Conservation (phyloP, 495 filamentous ascomycete genomes). For the Xeromyces bisporus region DNA sequence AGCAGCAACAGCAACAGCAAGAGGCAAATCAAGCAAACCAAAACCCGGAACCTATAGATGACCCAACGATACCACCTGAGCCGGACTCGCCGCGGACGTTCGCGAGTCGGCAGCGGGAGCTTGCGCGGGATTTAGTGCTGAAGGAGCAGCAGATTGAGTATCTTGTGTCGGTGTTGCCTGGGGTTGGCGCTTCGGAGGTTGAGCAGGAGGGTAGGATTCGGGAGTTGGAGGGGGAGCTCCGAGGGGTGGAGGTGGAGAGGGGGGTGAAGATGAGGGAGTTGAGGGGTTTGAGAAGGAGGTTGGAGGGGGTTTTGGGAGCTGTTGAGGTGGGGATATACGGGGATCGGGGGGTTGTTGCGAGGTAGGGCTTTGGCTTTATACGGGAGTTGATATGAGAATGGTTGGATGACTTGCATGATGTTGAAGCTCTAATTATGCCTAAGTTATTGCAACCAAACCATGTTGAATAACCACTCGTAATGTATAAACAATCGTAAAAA, state of each 20-base stretch:
- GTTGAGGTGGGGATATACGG: constrained; percentile 24
- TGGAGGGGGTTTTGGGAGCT: constrained; percentile 44
- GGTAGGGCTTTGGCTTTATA: too few species aligned
- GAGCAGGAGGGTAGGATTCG: constrained; percentile 62
- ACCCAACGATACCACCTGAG: constrained; percentile 19
- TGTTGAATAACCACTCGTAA: neutral
- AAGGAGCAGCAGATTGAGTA: constrained; percentile 92
- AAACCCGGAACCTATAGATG: constrained; percentile 6
- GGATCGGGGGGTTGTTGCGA: constrained; percentile 10
- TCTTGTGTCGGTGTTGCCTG: constrained; percentile 68
- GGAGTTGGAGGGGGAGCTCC: constrained; percentile 60
- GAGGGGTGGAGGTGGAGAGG: constrained; percentile 54
- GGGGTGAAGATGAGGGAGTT: constrained; percentile 52
- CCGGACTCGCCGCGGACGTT: constrained; percentile 52
- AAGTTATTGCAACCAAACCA: too few species aligned
- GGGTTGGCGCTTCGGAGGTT: constrained; percentile 66
- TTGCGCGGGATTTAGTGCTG: constrained; percentile 71
- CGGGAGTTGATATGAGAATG: constrained; percentile 1
- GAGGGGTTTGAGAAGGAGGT: constrained; percentile 42
- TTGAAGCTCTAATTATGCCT: neutral
- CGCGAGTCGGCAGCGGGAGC: constrained; percentile 52
- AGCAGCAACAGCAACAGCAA: constrained; percentile 2
- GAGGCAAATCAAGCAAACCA: constrained; percentile 2
- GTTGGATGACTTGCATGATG: neutral
- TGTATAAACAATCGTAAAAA: neutral